These are phyloP conservation scores for Nannochloris sp. DNA, from an alignment of 139 green algal species.

Conservation along the genomic window DNA sequence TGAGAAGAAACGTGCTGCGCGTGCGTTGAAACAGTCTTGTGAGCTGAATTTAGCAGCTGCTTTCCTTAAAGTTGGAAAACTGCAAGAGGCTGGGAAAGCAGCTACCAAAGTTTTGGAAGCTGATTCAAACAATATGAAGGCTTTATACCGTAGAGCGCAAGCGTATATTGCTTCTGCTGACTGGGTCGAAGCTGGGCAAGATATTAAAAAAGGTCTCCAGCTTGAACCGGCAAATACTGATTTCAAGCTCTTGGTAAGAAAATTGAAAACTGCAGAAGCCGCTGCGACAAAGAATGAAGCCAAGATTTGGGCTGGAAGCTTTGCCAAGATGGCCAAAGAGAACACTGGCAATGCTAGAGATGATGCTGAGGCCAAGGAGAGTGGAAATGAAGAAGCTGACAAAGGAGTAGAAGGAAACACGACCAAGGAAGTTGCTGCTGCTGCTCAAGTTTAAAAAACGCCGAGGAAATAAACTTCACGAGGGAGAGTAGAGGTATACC, in stretches of 20 bases:
- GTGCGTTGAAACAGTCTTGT: constrained; percentile 61
- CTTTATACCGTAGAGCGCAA: constrained; percentile 84
- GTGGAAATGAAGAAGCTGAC: too few species aligned
- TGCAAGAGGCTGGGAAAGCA: constrained; percentile 6
- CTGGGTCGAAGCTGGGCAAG: constrained; percentile 68
- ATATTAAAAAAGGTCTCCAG: constrained; percentile 47
- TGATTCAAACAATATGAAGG: constrained; percentile 87
- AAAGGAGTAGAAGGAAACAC: too few species aligned
- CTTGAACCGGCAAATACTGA: constrained; percentile 13
- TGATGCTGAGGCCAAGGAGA: neutral
- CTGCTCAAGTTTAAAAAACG: too few species aligned
- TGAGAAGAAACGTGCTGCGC: constrained; percentile 37
- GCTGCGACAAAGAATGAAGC: constrained; percentile 12
- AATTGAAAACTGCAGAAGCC: constrained; percentile 11
- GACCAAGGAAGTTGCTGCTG: too few species aligned
- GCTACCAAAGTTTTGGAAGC: constrained; percentile 62
- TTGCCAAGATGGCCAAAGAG: neutral
- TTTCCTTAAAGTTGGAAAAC: constrained; percentile 60
- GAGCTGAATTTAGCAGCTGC: constrained; percentile 82
- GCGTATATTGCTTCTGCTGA: constrained; percentile 49
- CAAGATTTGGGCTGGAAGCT: neutral
- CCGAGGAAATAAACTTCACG: too few species aligned
- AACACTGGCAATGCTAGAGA: neutral
- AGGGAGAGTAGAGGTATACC: too few species aligned
- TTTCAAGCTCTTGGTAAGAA: constrained; percentile 23